Percentiles rank a stretch among this genome's conserved stretches.
Evolutionary conservation across 1,284 basidiomycete genomes (phyloP).

Genomic region (Pseudozyma pruni): DNA sequence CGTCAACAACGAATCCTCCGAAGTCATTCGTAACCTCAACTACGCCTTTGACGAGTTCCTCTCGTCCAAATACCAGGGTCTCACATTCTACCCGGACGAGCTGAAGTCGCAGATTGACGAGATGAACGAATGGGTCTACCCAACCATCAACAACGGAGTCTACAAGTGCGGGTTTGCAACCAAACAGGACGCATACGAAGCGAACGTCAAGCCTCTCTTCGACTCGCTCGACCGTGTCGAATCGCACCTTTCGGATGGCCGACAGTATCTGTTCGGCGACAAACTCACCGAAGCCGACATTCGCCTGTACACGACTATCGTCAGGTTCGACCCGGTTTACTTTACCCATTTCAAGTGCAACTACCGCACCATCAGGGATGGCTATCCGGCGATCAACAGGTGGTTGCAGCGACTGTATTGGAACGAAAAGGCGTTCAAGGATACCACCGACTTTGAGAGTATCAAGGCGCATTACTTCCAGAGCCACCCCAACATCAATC

Average conservation of each 20-base stretch:
- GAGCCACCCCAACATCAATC: constrained; percentile 65
- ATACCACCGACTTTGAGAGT: constrained; percentile 81
- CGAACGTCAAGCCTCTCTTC: constrained; percentile 76
- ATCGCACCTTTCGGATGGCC: constrained; percentile 76
- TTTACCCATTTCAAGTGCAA: constrained; percentile 93
- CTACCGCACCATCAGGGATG: constrained; percentile 65
- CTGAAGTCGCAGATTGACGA: constrained; percentile 80
- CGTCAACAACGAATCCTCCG: constrained; percentile 77
- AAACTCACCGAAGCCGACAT: constrained; percentile 87
- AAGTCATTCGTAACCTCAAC: constrained; percentile 88
- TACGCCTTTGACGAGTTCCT: constrained; percentile 67
- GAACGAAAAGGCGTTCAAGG: constrained; percentile 86
- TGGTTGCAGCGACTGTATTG: constrained; percentile 90
- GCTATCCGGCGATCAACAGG: constrained; percentile 57
- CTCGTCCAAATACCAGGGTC: constrained; percentile 42
- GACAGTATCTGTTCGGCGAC: constrained; percentile 84
- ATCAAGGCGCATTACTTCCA: constrained; percentile 69
- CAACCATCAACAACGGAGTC: constrained; percentile 70
- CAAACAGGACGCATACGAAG: constrained; percentile 82
- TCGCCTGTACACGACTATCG: constrained; percentile 88
- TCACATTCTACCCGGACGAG: constrained; percentile 76
- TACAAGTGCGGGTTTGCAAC: constrained; percentile 92
- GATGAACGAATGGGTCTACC: constrained; percentile 82
- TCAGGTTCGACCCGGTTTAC: constrained; percentile 85
- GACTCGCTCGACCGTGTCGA: constrained; percentile 83